These are phyloP conservation scores for Primulina eburnea DNA, from an alignment of 257 asterid species.

Conservation along the genomic window DNA sequence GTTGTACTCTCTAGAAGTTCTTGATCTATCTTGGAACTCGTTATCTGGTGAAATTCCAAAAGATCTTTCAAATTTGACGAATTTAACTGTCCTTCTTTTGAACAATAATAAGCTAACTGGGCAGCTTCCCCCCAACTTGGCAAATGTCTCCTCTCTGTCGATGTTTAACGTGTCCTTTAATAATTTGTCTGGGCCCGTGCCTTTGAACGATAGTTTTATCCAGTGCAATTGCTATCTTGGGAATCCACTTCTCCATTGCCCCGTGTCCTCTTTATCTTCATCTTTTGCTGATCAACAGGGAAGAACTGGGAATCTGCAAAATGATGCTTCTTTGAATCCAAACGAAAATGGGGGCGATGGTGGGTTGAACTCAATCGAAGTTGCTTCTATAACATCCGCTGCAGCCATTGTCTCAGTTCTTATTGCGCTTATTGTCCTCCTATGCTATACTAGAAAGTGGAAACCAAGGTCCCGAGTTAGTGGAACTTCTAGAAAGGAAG, in stretches of 20 bases:
- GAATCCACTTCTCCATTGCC: constrained; percentile 68
- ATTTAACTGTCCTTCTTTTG: constrained; percentile 56
- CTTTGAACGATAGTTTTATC: constrained; percentile 41
- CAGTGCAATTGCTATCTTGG: constrained; percentile 69
- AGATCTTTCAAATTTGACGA: constrained; percentile 52
- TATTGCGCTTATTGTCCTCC: constrained; percentile 58
- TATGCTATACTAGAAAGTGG: constrained; percentile 74
- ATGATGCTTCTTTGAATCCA: constrained; percentile 29
- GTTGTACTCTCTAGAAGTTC: constrained; percentile 52
- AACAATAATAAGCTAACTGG: constrained; percentile 75
- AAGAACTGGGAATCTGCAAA: constrained; percentile 35
- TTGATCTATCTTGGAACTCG: constrained; percentile 70
- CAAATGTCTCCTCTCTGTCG: constrained; percentile 47
- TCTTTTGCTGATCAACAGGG: constrained; percentile 55
- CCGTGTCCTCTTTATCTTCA: constrained; percentile 43
- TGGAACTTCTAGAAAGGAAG: constrained; percentile 78
- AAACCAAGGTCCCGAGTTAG: constrained; percentile 80
- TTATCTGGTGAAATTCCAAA: constrained; percentile 74
- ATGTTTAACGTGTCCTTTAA: constrained; percentile 70
- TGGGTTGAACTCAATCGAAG: constrained; percentile 64
- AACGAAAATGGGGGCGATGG: constrained; percentile 25
- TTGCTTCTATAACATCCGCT: constrained; percentile 80
- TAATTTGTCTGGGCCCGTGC: constrained; percentile 71
- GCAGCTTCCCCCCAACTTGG: constrained; percentile 56
- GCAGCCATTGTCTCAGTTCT: constrained; percentile 80